Evolutionary conservation across 352 stramenopile species (phyloP), one percentile per base, ranked within the genome.

Genomic region (Thraustochytrium sp.): DNA sequence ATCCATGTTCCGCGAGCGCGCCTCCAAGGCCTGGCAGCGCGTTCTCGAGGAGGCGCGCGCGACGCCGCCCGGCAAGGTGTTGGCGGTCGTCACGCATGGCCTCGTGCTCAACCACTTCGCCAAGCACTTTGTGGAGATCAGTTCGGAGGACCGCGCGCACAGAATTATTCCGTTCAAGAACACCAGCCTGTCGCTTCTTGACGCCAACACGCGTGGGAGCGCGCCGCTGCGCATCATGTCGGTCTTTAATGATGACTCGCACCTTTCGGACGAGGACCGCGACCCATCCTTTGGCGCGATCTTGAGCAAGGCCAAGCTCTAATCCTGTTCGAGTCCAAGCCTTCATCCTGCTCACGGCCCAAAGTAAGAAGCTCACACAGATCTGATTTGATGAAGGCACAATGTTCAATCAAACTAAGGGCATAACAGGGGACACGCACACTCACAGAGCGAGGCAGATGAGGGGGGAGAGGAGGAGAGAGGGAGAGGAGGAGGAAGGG

Each of bases 71-170:
- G 68, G 68, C 26, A n/a, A 80, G 42, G 68, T 80, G 0, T 16
- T 80, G 44, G 68, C 34, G 4, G 68, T 63, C 46, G 68, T 80
- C 34, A 80, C 68, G 68, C 68, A 80, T 42, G 68, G 68, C n/a
- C 53, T 80, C 23, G 68, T 80, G 16, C 31, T 80, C 13, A 80
- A 80, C 38, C 48, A 80, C 26, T 65, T 68, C n/a, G 42, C 21
- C 48, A 80, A 80, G 68, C 9, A 36, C 31, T 36, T 34, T 34
- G 46, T 80, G 26, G 34, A 80, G 38, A 36, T 80, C n/a, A 37
- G n/a, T 18, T 21, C 38, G 16, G 68, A 80, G 5, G 65, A 77
- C 31, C 13, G 18, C 42, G n/a, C 40, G 31, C 23, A 23, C 16
- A 16, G 5, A 1, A 46, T 80, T 5, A 61, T 80, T 26, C 1